phyloP scores from a whole-genome alignment of 2,329 filamentous ascomycete genomes.

The Penicillium sp. region DNA sequence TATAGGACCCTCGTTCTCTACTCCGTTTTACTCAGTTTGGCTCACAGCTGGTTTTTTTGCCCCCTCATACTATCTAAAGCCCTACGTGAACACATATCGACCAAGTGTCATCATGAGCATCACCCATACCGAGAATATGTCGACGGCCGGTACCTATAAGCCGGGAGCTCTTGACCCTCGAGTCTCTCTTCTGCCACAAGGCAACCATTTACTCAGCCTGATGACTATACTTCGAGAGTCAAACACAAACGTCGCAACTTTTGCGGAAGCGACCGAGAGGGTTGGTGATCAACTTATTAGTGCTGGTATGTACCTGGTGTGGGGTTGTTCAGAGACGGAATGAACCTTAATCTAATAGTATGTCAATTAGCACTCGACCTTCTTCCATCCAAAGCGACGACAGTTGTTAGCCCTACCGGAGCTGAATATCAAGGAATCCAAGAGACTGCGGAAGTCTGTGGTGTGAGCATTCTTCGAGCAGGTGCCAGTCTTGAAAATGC shows the following conservation, averaged over 20 bases:
- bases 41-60: not conserved
- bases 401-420: constrained; percentile 1
- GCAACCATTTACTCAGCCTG: constrained; percentile 1
- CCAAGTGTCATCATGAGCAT: not conserved
- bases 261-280: constrained; percentile 1
- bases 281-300: constrained; percentile 7
- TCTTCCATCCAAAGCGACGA: not conserved
- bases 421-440: not conserved
- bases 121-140: not conserved
- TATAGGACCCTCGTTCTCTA: not conserved
- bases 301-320: not conserved
- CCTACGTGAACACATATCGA: not conserved
- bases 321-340: not conserved
- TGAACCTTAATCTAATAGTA: not conserved
- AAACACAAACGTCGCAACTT: not conserved
- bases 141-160: not conserved
- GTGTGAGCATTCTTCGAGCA: constrained; percentile 32
- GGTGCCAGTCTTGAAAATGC: constrained; percentile 32
- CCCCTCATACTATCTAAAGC: not conserved
- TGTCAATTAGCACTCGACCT: constrained; percentile 1
- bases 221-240: constrained; percentile 6
- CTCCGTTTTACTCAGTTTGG: not conserved
- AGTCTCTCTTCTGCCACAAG: constrained; percentile 2
- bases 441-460: not conserved
- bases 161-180: not conserved